These are phyloP conservation scores for Tolypocladium tundrense DNA, from an alignment of 2,329 filamentous ascomycete species.

Conservation along the genomic window DNA sequence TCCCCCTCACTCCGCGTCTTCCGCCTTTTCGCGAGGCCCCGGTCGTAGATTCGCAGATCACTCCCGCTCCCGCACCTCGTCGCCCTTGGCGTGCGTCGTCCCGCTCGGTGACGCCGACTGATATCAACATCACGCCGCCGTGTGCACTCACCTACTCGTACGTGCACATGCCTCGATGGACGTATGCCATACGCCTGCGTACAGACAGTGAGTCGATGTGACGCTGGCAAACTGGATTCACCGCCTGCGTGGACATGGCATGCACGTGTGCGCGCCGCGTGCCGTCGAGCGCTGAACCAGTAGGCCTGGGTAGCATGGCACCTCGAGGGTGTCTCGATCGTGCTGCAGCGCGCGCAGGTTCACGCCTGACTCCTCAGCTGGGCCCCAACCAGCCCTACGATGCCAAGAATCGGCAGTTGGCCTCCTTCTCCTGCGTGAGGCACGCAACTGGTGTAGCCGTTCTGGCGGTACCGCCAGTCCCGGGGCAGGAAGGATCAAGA, in stretches of 20 bases:
- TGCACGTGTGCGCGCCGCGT: neutral
- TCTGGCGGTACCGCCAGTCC: neutral
- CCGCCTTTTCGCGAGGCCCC: neutral
- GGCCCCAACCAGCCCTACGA: conserved; percentile 1
- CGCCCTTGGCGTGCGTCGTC: conserved; percentile 1
- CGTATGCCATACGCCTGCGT: neutral
- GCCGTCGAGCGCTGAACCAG: neutral
- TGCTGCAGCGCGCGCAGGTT: neutral
- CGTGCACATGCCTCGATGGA: neutral
- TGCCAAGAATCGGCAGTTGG: neutral
- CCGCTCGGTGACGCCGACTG: conserved; percentile 2
- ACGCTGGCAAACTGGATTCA: neutral
- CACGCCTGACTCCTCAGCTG: neutral
- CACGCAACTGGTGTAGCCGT: neutral
- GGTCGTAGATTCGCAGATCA: neutral
- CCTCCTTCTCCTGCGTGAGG: neutral
- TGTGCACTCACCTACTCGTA: neutral
- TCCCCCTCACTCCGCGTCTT: neutral
- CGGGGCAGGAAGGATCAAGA: neutral
- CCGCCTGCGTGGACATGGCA: neutral
- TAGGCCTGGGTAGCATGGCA: neutral
- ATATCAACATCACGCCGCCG: neutral
- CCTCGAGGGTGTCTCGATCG: neutral
- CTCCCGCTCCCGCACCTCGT: neutral
- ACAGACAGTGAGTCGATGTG: neutral